A percentile compares a stretch with the other conserved stretches of the same genome.
phyloP scores from a whole-genome alignment of 371 early-diverging fungal species.

The Dichotomocladium elegans region DNA sequence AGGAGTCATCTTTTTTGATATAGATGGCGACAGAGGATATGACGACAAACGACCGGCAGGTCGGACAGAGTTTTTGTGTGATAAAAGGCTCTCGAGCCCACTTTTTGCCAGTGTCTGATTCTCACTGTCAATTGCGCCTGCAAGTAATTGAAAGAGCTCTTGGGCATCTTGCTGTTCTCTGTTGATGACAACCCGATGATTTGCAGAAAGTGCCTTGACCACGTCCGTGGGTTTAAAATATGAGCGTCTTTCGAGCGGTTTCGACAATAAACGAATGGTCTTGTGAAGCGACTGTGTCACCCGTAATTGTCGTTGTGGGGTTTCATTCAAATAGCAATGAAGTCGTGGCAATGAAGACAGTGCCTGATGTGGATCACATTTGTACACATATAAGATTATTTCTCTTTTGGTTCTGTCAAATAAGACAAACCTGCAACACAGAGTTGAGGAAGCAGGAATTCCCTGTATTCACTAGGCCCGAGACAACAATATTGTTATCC shows the following conservation, averaged over 20 bases:
- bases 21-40: background rate
- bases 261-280: slow-evolving; percentile 28
- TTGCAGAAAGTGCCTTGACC: slow-evolving; percentile 21
- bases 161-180: slow-evolving; percentile 90
- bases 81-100: slow-evolving; percentile 8
- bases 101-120: slow-evolving; percentile 9
- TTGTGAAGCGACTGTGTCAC: slow-evolving; percentile 30
- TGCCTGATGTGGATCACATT: slow-evolving; percentile 25
- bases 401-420: background rate
- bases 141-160: slow-evolving; percentile 83
- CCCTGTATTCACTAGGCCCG: slow-evolving; percentile 87
- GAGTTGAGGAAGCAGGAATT: slow-evolving; percentile 94
- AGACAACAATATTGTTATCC: background rate
- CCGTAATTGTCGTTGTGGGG: slow-evolving; percentile 8
- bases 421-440: slow-evolving; percentile 69
- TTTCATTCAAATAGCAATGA: slow-evolving; percentile 26
- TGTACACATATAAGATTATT: slow-evolving; percentile 1
- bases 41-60: no score
- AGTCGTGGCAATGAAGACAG: slow-evolving; percentile 40
- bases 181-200: slow-evolving; percentile 46
- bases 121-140: slow-evolving; percentile 71
- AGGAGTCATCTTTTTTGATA: no score
- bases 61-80: background rate
- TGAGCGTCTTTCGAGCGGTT: slow-evolving; percentile 14
- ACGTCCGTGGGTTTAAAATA: slow-evolving; percentile 32